phyloP scores from a whole-genome alignment of 257 asterid species.

The Primulina tabacum region DNA sequence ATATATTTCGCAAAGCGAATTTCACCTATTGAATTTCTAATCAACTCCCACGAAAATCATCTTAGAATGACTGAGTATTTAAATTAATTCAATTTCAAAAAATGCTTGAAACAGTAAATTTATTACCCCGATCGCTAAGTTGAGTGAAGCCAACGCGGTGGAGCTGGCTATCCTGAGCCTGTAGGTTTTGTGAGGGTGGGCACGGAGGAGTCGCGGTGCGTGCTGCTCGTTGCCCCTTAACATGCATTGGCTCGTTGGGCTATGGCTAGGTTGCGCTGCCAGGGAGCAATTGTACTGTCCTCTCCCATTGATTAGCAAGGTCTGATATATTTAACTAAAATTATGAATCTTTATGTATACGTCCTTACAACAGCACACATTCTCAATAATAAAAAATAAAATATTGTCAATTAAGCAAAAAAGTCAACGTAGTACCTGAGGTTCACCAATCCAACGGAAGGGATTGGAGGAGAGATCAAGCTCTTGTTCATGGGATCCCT shows the following conservation, averaged over 20 bases:
- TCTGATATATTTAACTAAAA: slow-evolving; percentile 23
- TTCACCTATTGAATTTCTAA: no score
- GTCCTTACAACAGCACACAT: no score
- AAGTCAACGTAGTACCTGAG: slow-evolving; percentile 40
- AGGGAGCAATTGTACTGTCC: slow-evolving; percentile 80
- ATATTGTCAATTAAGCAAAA: no score
- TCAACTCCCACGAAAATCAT: no score
- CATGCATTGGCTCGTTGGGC: slow-evolving; percentile 38
- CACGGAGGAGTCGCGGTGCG: slow-evolving; percentile 65
- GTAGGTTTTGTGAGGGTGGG: slow-evolving; percentile 69
- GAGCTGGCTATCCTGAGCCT: slow-evolving; percentile 79
- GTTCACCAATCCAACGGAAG: slow-evolving; percentile 88
- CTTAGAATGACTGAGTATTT: no score
- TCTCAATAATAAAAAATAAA: no score
- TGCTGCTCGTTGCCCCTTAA: slow-evolving; percentile 61
- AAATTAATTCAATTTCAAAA: no score
- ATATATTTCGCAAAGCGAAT: no score
- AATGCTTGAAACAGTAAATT: not conserved
- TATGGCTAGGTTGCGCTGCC: slow-evolving; percentile 47
- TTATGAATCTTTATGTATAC: no score
- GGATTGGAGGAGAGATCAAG: slow-evolving; percentile 71
- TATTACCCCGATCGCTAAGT: slow-evolving; percentile 74
- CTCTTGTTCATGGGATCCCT: slow-evolving; percentile 52
- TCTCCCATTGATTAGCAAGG: slow-evolving; percentile 71
- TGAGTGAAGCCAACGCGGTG: slow-evolving; percentile 73